Evolutionary conservation across 768 basidiomycete genomes (phyloP), one percentile per base, ranked within the genome.

Genomic region (Lentinula detonsa): DNA sequence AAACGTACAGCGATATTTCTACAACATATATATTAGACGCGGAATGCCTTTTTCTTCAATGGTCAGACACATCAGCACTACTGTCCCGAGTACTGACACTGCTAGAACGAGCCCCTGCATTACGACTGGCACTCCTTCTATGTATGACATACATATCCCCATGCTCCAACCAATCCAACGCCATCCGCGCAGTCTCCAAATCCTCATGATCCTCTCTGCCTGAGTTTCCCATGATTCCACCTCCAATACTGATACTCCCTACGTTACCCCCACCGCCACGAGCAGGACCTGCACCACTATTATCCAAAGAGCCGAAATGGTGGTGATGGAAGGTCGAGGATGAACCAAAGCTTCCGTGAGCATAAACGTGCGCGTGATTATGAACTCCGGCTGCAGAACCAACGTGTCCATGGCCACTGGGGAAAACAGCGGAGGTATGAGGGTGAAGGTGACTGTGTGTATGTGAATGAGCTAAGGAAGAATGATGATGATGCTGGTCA

Each of bases 151-250:
- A 60, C 48, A 39, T 49, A 40, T 60, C 59, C 21, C 59, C 59
- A 66, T 76, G 76, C 62, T 79, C 77, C 50, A 81, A 59, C 76
- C 76, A 78, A 59, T 82, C 80, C 68, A 90, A 66, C 55, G 87
- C 85, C 48, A 73, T 68, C 67, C 81, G 75, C 53, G 88, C 87
- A 58, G 76, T 70, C 52, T 78, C 79, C 57, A 83, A 78, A 16
- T 87, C 83, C 61, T 87, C 84, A 67, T 74, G 74, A 66, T 88
- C 86, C 42, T 85, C 84, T 62, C 87, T 86, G 60, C 80, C 71
- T 15, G 60, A 49, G 43, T 59, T 56, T 60, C 53, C 31, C 40
- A 52, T 49, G 31, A 54, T 39, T 31, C 56, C 37, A 60, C 53
- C 45, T 34, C 39, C 31, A 10, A 5, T 43, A 57, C 31, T 48